These are phyloP conservation scores for Nemania sp. DNA, from an alignment of 2,329 filamentous ascomycete species.

Conservation along the genomic window DNA sequence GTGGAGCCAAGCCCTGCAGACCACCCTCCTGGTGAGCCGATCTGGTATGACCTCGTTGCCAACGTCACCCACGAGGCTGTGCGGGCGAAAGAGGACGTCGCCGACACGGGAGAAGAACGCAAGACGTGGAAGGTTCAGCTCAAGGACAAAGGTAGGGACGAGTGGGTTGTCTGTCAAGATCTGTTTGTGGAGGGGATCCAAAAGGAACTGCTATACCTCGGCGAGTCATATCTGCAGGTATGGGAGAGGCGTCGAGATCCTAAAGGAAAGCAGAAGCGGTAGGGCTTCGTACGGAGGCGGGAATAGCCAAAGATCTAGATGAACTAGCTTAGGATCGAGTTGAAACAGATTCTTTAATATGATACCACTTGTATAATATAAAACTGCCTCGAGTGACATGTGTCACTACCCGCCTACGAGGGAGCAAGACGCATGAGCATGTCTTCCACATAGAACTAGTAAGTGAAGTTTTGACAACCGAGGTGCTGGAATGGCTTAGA, in stretches of 20 bases:
- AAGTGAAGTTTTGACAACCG: no score
- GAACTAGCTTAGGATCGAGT: conserved; percentile 5
- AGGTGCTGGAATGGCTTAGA: no score
- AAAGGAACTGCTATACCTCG: conserved; percentile 88
- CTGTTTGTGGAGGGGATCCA: conserved; percentile 91
- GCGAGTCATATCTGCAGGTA: conserved; percentile 94
- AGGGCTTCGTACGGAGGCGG: conserved; percentile 11
- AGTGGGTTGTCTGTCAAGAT: conserved; percentile 96
- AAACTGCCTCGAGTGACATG: background rate
- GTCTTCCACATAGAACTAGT: no score
- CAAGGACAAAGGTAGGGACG: conserved; percentile 80
- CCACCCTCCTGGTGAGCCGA: conserved; percentile 80
- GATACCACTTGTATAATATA: conserved; percentile 31
- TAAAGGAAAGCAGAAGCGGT: conserved; percentile 56
- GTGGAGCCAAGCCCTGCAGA: conserved; percentile 85
- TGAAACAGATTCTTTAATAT: conserved; percentile 14
- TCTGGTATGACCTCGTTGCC: conserved; percentile 94
- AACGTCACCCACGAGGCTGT: conserved; percentile 93
- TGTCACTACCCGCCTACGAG: no score
- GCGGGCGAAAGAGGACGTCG: conserved; percentile 82
- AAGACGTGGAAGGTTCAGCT: conserved; percentile 97
- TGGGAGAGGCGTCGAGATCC: conserved; percentile 84
- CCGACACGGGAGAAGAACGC: conserved; percentile 85
- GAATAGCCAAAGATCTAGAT: background rate
- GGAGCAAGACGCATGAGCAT: no score